Percentiles rank a stretch among this genome's conserved stretches.
Evolutionary conservation across 2,329 filamentous ascomycete species (phyloP).

Genomic region (Nemania diffusa): DNA sequence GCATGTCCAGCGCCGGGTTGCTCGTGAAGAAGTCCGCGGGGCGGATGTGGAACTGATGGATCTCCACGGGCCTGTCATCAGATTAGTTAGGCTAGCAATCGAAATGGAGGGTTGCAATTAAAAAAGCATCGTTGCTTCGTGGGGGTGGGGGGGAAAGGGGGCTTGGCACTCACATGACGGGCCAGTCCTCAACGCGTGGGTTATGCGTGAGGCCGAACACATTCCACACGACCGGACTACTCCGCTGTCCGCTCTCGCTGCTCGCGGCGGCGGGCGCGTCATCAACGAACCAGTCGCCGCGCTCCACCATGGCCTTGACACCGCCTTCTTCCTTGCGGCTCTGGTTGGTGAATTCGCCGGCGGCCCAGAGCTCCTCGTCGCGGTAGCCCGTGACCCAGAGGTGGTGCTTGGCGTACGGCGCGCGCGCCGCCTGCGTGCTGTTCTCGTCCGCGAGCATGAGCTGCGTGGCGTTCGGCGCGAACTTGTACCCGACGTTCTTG

Average conservation of each 20-base stretch:
- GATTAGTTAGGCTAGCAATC: neutral
- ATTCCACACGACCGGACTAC: slow-evolving; percentile 64
- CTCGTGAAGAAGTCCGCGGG: slow-evolving; percentile 59
- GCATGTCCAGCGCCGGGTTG: slow-evolving; percentile 60
- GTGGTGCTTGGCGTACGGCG: slow-evolving; percentile 58
- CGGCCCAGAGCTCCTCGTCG: slow-evolving; percentile 62
- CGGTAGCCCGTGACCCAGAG: slow-evolving; percentile 62
- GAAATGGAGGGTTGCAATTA: neutral
- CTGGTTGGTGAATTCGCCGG: slow-evolving; percentile 63
- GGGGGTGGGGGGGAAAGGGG: neutral
- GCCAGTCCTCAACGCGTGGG: slow-evolving; percentile 61
- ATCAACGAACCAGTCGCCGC: slow-evolving; percentile 59
- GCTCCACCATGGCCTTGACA: slow-evolving; percentile 58
- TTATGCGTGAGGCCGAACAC: slow-evolving; percentile 62
- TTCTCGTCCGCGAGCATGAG: slow-evolving; percentile 58
- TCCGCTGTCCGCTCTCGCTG: slow-evolving; percentile 52
- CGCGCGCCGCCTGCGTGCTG: slow-evolving; percentile 56
- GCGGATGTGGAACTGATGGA: slow-evolving; percentile 58
- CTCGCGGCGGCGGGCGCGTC: slow-evolving; percentile 32
- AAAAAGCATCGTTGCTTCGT: neutral
- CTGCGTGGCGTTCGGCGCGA: slow-evolving; percentile 58
- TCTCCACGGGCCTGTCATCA: slow-evolving; percentile 58
- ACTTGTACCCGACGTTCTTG: slow-evolving; percentile 62
- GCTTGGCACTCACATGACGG: slow-evolving; percentile 58
- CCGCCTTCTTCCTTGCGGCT: slow-evolving; percentile 56